These are phyloP conservation scores for Casuarina equisetifolia DNA, from an alignment of 306 rosid genomes.

Conservation along the genomic window DNA sequence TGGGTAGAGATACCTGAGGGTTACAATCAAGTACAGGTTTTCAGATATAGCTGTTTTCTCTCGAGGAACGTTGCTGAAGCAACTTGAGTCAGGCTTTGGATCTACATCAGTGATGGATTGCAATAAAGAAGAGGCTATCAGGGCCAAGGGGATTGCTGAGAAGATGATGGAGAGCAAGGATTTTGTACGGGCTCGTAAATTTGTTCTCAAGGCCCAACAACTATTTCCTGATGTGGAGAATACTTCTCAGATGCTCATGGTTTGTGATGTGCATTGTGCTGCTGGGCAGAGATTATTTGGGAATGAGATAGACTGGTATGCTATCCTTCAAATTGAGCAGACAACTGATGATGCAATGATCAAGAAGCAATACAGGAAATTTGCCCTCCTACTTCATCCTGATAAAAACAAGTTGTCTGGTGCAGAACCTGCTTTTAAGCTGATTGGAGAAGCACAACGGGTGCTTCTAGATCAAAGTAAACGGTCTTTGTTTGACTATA, in stretches of 20 bases:
- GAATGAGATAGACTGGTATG: conserved; percentile 74
- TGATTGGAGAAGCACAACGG: conserved; percentile 87
- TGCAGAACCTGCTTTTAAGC: conserved; percentile 95
- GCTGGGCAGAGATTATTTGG: conserved; percentile 57
- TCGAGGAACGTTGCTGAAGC: conserved; percentile 11
- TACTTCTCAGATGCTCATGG: conserved; percentile 71
- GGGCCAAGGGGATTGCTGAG: conserved; percentile 81
- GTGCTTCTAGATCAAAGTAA: conserved; percentile 73
- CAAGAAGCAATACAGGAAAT: conserved; percentile 84
- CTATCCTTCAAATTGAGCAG: conserved; percentile 74
- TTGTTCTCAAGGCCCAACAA: conserved; percentile 64
- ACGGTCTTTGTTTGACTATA: conserved; percentile 59
- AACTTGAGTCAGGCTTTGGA: conserved; percentile 17
- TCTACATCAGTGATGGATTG: conserved; percentile 64
- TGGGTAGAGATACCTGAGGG: conserved; percentile 21
- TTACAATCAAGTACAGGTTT: conserved; percentile 13
- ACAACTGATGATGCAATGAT: conserved; percentile 66
- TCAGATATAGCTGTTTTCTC: conserved; percentile 32
- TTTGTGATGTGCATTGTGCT: conserved; percentile 86
- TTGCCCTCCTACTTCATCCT: conserved; percentile 94
- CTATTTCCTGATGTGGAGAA: conserved; percentile 82
- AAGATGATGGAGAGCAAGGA: conserved; percentile 82
- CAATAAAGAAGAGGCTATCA: conserved; percentile 91
- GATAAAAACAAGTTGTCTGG: conserved; percentile 94
- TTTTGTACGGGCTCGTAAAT: conserved; percentile 67